phyloP scores from a whole-genome alignment of 768 basidiomycete genomes.

The Tricholoma sp. region DNA sequence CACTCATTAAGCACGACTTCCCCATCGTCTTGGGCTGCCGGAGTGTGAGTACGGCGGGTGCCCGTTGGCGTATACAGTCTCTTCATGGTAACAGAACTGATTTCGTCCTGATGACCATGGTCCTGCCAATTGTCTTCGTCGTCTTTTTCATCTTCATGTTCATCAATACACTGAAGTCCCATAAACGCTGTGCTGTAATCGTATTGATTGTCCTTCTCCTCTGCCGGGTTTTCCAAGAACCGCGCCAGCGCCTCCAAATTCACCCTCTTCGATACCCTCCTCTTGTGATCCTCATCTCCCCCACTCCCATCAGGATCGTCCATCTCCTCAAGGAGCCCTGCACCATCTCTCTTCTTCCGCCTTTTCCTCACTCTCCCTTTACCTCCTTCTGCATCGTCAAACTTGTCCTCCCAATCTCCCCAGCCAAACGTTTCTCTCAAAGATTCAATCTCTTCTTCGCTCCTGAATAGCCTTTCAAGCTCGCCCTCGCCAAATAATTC shows the following conservation, averaged over 20 bases:
- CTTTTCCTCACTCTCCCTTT: conserved; percentile 5
- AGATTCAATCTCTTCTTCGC: conserved; percentile 43
- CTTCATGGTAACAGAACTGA: background rate
- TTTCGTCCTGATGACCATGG: background rate
- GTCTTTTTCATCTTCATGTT: conserved; percentile 11
- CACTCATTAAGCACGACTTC: conserved; percentile 16
- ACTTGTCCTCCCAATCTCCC: conserved; percentile 27
- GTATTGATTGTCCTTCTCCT: conserved; percentile 4
- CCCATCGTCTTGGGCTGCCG: background rate
- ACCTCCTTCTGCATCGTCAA: conserved; percentile 12
- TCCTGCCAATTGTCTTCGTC: conserved; percentile 14
- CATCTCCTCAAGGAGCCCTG: background rate
- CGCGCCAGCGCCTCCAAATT: conserved; percentile 52
- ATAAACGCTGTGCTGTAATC: conserved; percentile 7
- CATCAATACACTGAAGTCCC: conserved; percentile 13
- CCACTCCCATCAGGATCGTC: conserved; percentile 7
- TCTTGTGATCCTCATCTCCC: conserved; percentile 15
- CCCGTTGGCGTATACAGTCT: background rate
- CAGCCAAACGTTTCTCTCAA: conserved; percentile 34
- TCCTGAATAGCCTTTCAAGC: conserved; percentile 54
- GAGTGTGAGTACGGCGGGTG: background rate
- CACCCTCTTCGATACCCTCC: conserved; percentile 32
- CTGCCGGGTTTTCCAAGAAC: conserved; percentile 37
- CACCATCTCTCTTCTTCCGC: conserved; percentile 4
- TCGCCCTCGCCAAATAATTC: conserved; percentile 71